Conservation (phyloP, 306 rosid genomes). For the Gleditsia sinensis region DNA sequence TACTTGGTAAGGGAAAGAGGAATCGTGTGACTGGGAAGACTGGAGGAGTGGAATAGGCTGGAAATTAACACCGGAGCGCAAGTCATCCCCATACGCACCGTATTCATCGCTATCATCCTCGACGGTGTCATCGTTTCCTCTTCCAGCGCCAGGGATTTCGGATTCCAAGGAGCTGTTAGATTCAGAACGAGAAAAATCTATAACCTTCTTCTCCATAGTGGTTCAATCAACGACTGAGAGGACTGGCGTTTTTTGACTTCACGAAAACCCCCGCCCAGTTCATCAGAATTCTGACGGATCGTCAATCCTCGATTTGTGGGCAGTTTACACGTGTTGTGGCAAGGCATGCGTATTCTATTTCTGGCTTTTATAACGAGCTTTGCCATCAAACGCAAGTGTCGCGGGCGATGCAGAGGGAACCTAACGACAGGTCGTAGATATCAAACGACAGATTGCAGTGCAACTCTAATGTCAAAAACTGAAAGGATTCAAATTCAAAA, state of each 20-base stretch:
- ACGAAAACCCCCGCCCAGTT: background rate
- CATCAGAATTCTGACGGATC: too few relatives aligned
- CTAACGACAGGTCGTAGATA: too few relatives aligned
- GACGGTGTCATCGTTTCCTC: background rate
- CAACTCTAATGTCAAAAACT: too few relatives aligned
- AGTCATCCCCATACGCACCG: background rate
- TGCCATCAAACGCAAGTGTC: too few relatives aligned
- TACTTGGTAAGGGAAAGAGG: background rate
- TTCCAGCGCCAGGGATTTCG: background rate
- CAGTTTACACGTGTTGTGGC: too few relatives aligned
- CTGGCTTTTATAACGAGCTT: too few relatives aligned
- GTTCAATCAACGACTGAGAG: background rate
- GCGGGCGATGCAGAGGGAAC: too few relatives aligned
- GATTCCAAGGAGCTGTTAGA: conserved; percentile 6
- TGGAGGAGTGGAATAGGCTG: background rate
- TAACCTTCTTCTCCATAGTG: background rate
- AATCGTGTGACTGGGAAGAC: background rate
- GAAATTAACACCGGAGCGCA: background rate
- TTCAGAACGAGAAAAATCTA: background rate
- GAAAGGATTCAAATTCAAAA: too few relatives aligned
- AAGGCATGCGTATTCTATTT: too few relatives aligned
- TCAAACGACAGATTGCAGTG: too few relatives aligned
- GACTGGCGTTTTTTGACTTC: background rate
- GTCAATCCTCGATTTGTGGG: too few relatives aligned
- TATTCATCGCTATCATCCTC: conserved; percentile 1